A percentile compares a stretch with the other conserved stretches of the same genome.
phyloP scores from a whole-genome alignment of 192 early-diverging fungal species.

The Backusella westeae region DNA sequence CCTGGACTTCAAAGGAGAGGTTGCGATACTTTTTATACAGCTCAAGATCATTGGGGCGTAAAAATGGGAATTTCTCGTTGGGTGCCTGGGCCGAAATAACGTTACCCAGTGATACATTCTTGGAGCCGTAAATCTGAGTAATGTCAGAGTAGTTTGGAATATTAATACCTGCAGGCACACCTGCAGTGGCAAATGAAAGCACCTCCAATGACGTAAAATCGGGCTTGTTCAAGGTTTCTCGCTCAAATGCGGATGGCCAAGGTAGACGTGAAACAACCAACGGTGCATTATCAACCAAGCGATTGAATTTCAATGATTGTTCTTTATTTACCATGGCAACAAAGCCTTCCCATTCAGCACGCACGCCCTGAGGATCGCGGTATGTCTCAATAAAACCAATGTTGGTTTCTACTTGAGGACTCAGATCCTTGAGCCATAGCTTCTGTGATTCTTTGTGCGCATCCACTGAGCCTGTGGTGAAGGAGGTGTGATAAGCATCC shows the following conservation, averaged over 20 bases:
- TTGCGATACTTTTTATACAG: slow-evolving; percentile 38
- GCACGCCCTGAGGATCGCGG: slow-evolving; percentile 54
- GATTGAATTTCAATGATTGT: slow-evolving; percentile 52
- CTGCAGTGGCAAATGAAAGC: slow-evolving; percentile 49
- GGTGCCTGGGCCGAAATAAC: slow-evolving; percentile 47
- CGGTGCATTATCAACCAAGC: slow-evolving; percentile 52
- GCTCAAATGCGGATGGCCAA: slow-evolving; percentile 51
- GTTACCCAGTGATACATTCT: slow-evolving; percentile 62
- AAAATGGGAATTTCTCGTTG: slow-evolving; percentile 45
- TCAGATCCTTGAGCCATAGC: slow-evolving; percentile 55
- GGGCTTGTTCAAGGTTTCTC: slow-evolving; percentile 46
- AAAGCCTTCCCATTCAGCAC: slow-evolving; percentile 67
- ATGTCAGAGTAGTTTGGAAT: slow-evolving; percentile 48
- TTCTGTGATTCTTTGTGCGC: slow-evolving; percentile 53
- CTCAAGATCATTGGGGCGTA: slow-evolving; percentile 40
- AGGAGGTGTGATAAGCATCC: slow-evolving; percentile 44
- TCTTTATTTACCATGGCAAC: slow-evolving; percentile 62
- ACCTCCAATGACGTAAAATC: slow-evolving; percentile 62
- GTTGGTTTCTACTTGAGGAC: slow-evolving; percentile 54
- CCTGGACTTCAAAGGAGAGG: slow-evolving; percentile 55
- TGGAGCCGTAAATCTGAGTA: slow-evolving; percentile 48
- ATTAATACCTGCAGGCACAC: slow-evolving; percentile 47
- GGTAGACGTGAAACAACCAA: slow-evolving; percentile 46
- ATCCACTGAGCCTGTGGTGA: slow-evolving; percentile 58
- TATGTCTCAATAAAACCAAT: slow-evolving; percentile 64